Conservation (phyloP, 1,139 yeast genomes). For the Blastobotrys proliferans region DNA sequence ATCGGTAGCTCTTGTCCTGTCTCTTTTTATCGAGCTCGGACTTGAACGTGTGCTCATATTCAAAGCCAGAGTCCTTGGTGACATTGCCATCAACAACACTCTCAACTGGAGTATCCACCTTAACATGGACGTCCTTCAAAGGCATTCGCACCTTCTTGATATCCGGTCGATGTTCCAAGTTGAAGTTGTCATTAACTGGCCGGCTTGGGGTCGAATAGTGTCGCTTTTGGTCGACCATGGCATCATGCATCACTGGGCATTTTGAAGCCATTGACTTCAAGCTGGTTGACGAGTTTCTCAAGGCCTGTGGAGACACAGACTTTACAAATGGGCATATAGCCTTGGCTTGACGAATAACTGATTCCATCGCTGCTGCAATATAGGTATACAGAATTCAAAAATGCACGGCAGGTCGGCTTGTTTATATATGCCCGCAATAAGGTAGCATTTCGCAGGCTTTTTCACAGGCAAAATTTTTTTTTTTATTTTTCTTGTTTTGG, state of each 20-base stretch:
- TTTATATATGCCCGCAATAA: no score
- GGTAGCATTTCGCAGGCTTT: no score
- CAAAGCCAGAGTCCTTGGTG: slow-evolving; percentile 38
- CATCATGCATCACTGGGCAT: slow-evolving; percentile 89
- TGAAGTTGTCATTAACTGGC: slow-evolving; percentile 49
- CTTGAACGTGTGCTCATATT: slow-evolving; percentile 61
- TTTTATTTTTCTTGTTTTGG: no score
- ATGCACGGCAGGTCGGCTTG: no score
- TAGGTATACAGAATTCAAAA: neutral
- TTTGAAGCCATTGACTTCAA: slow-evolving; percentile 61
- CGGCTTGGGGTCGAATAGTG: slow-evolving; percentile 55
- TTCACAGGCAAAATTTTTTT: no score
- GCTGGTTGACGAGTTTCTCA: slow-evolving; percentile 34
- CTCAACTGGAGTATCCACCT: neutral
- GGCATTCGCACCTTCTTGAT: slow-evolving; percentile 13
- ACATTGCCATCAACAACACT: no score
- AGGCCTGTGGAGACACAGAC: slow-evolving; percentile 54
- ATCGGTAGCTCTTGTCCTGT: slow-evolving; percentile 87
- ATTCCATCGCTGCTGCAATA: slow-evolving; percentile 54
- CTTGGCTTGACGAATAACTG: slow-evolving; percentile 72
- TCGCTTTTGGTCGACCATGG: slow-evolving; percentile 42
- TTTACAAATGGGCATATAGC: slow-evolving; percentile 83
- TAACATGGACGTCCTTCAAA: slow-evolving; percentile 12
- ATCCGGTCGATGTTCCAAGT: slow-evolving; percentile 27
- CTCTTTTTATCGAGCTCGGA: slow-evolving; percentile 69